A percentile compares a stretch with the other conserved stretches of the same genome.
These are phyloP conservation scores for Aspergillus ostianus DNA, from an alignment of 495 filamentous ascomycete species.

Conservation along the genomic window DNA sequence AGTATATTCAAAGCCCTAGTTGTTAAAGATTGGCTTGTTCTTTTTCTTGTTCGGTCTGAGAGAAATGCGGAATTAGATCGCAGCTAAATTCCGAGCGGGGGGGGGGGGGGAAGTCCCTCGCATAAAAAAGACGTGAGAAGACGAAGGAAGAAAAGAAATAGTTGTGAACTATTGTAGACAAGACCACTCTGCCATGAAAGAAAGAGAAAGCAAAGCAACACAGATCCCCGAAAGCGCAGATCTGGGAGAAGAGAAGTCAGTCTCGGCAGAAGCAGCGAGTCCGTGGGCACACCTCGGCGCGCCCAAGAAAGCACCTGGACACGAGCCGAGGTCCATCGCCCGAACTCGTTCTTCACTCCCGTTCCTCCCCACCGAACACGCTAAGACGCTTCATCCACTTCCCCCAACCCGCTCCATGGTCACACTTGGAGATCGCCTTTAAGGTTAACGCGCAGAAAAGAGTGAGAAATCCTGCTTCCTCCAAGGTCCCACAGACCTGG, in stretches of 20 bases:
- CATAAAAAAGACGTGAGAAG: neutral
- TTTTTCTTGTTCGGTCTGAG: neutral
- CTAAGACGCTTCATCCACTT: neutral
- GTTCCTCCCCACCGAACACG: slow-evolving; percentile 8
- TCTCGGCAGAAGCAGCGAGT: neutral
- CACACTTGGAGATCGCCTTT: neutral
- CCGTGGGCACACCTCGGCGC: slow-evolving; percentile 1
- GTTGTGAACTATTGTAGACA: neutral
- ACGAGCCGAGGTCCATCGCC: slow-evolving; percentile 38
- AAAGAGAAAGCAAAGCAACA: neutral
- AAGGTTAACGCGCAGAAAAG: neutral
- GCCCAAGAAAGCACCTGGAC: slow-evolving; percentile 33
- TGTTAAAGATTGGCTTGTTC: neutral
- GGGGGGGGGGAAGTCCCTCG: neutral
- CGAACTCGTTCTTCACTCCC: slow-evolving; percentile 12
- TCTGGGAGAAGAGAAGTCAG: slow-evolving; percentile 6
- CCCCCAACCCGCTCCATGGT: neutral
- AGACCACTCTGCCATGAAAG: neutral
- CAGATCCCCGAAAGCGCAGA: neutral
- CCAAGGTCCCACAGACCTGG: neutral
- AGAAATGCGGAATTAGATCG: slow-evolving; percentile 4
- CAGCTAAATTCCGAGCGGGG: slow-evolving; percentile 5
- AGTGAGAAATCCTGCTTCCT: neutral
- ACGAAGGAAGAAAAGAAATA: neutral
- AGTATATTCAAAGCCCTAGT: neutral